Percentiles rank a stretch among this genome's conserved stretches.
Conservation (phyloP, 2,329 filamentous ascomycete species). For the Alternaria conjuncta region DNA sequence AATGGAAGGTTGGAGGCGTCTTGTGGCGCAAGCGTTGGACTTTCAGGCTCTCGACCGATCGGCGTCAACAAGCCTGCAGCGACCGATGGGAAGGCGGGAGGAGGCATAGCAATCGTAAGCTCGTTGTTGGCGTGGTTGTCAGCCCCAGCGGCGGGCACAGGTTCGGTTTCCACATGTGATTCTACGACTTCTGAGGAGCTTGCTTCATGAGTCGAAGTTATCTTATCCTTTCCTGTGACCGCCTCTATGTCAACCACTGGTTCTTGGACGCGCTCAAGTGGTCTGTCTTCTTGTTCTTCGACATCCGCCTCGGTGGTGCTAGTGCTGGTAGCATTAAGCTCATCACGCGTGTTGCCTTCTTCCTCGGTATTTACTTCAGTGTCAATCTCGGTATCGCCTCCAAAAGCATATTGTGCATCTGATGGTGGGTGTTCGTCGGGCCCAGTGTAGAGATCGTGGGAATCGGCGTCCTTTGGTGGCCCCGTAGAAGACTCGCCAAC, state of each 20-base stretch:
- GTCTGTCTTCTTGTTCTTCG: constrained; percentile 8
- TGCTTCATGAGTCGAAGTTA: not conserved
- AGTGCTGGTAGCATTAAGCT: constrained; percentile 9
- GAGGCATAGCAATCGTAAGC: constrained; percentile 38
- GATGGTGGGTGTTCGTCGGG: constrained; percentile 58
- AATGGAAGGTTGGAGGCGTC: constrained; percentile 47
- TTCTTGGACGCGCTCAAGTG: not conserved
- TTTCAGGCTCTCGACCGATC: constrained; percentile 42
- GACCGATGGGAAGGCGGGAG: constrained; percentile 30
- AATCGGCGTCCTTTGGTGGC: constrained; percentile 15
- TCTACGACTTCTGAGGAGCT: constrained; percentile 1
- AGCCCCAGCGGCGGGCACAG: not conserved
- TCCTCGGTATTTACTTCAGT: constrained; percentile 29
- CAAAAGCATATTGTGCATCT: constrained; percentile 59
- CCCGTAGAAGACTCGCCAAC: not conserved
- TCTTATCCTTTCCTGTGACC: not conserved
- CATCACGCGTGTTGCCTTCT: constrained; percentile 12
- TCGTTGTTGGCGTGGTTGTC: not conserved
- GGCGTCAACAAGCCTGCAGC: constrained; percentile 36
- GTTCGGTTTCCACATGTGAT: not conserved
- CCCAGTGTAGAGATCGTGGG: constrained; percentile 33
- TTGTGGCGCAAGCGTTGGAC: constrained; percentile 41
- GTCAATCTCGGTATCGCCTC: constrained; percentile 39
- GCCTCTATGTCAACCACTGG: not conserved
- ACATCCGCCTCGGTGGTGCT: constrained; percentile 13